Evolutionary conservation across 345 rosid species (phyloP).

Genomic region (Dovyalis caffra): DNA sequence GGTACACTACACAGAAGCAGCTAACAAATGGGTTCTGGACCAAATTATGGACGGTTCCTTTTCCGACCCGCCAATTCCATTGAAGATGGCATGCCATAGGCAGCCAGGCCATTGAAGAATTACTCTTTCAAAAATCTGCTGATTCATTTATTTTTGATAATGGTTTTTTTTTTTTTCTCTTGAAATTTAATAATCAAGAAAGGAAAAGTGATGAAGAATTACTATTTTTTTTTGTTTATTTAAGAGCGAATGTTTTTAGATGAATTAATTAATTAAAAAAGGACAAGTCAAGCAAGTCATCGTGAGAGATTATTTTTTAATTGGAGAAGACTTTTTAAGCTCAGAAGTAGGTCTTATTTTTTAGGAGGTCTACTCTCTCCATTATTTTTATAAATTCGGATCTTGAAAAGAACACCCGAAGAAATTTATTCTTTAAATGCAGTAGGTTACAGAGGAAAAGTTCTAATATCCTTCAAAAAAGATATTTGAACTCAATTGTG

Average conservation of each 20-base stretch:
- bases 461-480: no score
- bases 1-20: conserved; percentile 50
- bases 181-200: neutral
- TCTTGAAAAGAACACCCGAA: no score
- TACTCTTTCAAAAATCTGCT: neutral
- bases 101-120: neutral
- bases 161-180: neutral
- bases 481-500: no score
- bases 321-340: no score
- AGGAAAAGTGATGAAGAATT: neutral
- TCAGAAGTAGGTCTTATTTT: no score
- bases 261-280: neutral
- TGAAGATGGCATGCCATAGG: conserved; percentile 43
- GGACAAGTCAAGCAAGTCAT: no score
- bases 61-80: conserved; percentile 39
- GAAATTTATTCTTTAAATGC: no score
- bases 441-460: no score
- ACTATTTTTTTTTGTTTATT: no score
- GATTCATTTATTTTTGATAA: neutral
- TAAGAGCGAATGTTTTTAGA: neutral
- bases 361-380: no score
- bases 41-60: conserved; percentile 33
- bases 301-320: no score
- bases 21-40: conserved; percentile 38
- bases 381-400: no score